Evolutionary conservation across 345 rosid genomes (phyloP), one percentile per base, ranked within the genome.

Genomic region (Eucalyptus brandiana): DNA sequence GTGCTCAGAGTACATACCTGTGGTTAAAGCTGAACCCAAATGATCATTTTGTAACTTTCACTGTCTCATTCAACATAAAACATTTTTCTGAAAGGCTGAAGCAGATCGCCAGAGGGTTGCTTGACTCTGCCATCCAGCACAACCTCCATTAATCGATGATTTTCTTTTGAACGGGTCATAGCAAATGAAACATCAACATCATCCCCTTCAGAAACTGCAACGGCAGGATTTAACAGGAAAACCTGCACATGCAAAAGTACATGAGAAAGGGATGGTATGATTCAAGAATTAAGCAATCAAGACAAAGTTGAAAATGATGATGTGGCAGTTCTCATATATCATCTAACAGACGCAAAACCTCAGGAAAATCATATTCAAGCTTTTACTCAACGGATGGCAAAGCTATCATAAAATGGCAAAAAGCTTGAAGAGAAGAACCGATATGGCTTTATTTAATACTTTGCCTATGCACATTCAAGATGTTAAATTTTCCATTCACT

Each of bases 111-210:
- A 62, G 96, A 93, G 89, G 96, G 86, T 89, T 91, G 93, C 92
- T 81, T 91, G 28, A 98, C 89, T 87, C 96, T 94, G 90, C 97
- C 94, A 18, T 88, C 93, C 86, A 98, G 93, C 89, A 96, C 98
- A 60, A 98, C 92, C 90, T 95, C 99, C 99, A 98, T 95, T 91
- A 96, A 90, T 86, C 99, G 89, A 88, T 97, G 98, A 87, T 98
- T 95, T 91, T 97, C 98, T 90, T 93, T 97, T 1, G 99, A 94
- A 49, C 99, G 98, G 86, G 88, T 93, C 99, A 98, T 97, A 60
- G 91, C 88, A 93, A 97, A 94, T 89, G 96, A 94, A 88, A 95
- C 89, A 88, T 91, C 90, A 89, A 98, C 90, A 42, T 90, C 80
- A 91, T 95, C 97, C 87, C 98, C 99, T 91, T 91, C 95, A 89